phyloP scores from a whole-genome alignment of 495 filamentous ascomycete species.

The Xylaria telfairii region DNA sequence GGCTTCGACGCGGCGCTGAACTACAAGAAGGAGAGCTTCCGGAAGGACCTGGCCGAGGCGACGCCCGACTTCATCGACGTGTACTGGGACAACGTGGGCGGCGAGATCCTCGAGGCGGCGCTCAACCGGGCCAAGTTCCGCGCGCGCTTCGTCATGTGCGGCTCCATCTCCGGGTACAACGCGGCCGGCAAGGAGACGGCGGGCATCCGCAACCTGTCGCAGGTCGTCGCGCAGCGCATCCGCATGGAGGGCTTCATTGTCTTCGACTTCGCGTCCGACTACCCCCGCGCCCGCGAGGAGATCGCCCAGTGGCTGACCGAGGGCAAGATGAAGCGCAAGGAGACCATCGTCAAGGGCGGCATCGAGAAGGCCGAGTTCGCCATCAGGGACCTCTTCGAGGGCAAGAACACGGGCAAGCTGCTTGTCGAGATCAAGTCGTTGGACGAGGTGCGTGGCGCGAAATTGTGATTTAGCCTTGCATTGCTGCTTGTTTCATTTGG shows the following conservation, averaged over 20 bases:
- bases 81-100: constrained; percentile 68
- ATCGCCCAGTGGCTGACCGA: constrained; percentile 58
- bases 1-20: constrained; percentile 72
- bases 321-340: constrained; percentile 61
- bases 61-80: constrained; percentile 69
- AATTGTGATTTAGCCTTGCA: constrained; percentile 25
- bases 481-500: too few species aligned
- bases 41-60: constrained; percentile 59
- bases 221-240: constrained; percentile 47
- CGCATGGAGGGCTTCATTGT: constrained; percentile 69
- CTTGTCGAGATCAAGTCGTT: constrained; percentile 37
- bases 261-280: constrained; percentile 55
- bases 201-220: constrained; percentile 39
- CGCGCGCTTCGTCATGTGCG: constrained; percentile 69
- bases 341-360: constrained; percentile 62
- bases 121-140: constrained; percentile 58
- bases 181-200: constrained; percentile 34
- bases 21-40: constrained; percentile 67
- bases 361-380: constrained; percentile 57
- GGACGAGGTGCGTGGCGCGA: constrained; percentile 27
- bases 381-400: constrained; percentile 59
- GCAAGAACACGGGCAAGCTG: constrained; percentile 60
- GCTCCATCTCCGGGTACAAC: constrained; percentile 56
- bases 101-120: constrained; percentile 63
- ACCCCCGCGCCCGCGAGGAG: constrained; percentile 48